Evolutionary conservation across 176 grass and related monocot species (phyloP).

Genomic region (Hordeum marinum): DNA sequence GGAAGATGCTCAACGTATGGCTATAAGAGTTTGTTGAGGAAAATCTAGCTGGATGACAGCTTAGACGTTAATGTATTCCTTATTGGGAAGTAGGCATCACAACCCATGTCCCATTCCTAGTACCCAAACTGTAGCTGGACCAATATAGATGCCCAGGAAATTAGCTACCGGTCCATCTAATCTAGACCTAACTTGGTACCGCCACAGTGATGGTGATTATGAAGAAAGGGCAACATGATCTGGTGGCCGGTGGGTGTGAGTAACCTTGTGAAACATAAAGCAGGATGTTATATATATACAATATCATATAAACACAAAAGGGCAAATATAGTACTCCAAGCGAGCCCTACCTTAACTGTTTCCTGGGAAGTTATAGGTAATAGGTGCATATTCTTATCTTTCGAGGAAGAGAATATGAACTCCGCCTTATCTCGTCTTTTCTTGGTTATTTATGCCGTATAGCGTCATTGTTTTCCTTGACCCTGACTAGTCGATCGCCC

Average conservation of each 20-base stretch:
- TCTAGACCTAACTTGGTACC: constrained; percentile 10
- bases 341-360: neutral
- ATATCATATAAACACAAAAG: neutral
- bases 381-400: neutral
- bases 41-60: neutral
- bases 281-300: neutral
- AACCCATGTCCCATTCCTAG: neutral
- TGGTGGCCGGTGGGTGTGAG: neutral
- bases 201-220: neutral
- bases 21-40: neutral
- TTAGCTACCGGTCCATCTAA: constrained; percentile 8
- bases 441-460: neutral
- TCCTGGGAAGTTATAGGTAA: neutral
- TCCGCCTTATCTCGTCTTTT: neutral
- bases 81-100: constrained; percentile 14
- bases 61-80: constrained; percentile 35
- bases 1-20: neutral
- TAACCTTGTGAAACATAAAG: neutral
- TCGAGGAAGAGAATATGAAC: neutral
- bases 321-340: neutral
- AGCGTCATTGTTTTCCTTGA: neutral
- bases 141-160: neutral
- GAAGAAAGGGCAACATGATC: neutral
- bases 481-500: neutral
- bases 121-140: neutral